Conservation (phyloP, 805 yeast species). For the Lachancea quebecensis region DNA sequence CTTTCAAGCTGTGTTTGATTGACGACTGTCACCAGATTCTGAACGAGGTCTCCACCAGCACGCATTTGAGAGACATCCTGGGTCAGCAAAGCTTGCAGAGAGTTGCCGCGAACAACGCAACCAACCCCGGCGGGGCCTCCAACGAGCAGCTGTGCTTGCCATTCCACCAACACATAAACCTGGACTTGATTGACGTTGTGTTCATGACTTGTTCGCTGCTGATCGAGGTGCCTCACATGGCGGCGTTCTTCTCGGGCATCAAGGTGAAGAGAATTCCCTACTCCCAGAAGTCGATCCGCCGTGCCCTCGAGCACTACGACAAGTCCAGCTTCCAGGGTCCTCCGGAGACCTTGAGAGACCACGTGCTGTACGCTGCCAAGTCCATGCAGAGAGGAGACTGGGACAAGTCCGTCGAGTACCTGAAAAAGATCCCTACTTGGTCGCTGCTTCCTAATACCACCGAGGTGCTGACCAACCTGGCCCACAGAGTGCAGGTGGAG, state of each 20-base stretch:
- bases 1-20: conserved; percentile 84
- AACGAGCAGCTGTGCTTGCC: conserved; percentile 74
- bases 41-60: conserved; percentile 80
- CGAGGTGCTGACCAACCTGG: conserved; percentile 61
- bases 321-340: conserved; percentile 96
- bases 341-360: conserved; percentile 93
- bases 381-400: conserved; percentile 86
- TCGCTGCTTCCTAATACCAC: conserved; percentile 65
- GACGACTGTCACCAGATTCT: conserved; percentile 81
- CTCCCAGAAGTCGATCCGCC: conserved; percentile 77
- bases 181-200: conserved; percentile 90
- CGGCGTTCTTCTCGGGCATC: conserved; percentile 54
- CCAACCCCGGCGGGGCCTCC: conserved; percentile 22
- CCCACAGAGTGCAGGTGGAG: conserved; percentile 74
- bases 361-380: conserved; percentile 85
- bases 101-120: conserved; percentile 43
- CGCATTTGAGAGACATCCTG: conserved; percentile 81
- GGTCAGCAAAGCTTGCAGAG: conserved; percentile 83
- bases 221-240: conserved; percentile 87
- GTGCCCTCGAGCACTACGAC: conserved; percentile 86
- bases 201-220: conserved; percentile 85
- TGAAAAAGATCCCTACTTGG: conserved; percentile 66
- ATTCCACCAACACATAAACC: conserved; percentile 95
- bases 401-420: conserved; percentile 65
- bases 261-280: conserved; percentile 52